These are phyloP conservation scores for Neocallimastix lanati DNA, from an alignment of 192 early-diverging fungal genomes.

Conservation along the genomic window DNA sequence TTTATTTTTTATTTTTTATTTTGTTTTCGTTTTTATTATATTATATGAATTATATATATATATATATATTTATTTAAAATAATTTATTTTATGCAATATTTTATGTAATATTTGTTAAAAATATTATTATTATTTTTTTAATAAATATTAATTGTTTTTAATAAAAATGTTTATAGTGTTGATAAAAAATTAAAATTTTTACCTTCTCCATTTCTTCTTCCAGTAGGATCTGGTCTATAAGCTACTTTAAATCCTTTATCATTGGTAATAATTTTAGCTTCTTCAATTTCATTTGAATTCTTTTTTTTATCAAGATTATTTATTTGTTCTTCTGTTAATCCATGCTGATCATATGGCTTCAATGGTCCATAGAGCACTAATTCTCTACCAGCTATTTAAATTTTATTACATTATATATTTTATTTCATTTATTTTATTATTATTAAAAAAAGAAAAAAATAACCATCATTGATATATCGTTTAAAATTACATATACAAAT, in stretches of 20 bases:
- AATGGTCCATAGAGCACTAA: slow-evolving; percentile 24
- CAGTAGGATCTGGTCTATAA: slow-evolving; percentile 31
- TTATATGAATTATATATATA: too few relatives aligned
- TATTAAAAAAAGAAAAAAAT: too few relatives aligned
- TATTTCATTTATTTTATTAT: background rate
- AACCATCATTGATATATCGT: too few relatives aligned
- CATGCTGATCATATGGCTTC: slow-evolving; percentile 30
- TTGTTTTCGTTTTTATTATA: too few relatives aligned
- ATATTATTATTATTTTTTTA: too few relatives aligned
- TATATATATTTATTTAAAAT: too few relatives aligned
- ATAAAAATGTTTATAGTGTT: too few relatives aligned
- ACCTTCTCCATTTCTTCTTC: slow-evolving; percentile 30
- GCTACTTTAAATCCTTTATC: slow-evolving; percentile 17
- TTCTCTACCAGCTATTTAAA: slow-evolving; percentile 21
- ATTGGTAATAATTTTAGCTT: slow-evolving; percentile 6
- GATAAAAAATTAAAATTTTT: background rate
- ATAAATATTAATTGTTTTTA: too few relatives aligned
- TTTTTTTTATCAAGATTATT: slow-evolving; percentile 16
- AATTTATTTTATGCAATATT: too few relatives aligned
- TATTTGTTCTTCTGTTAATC: slow-evolving; percentile 33
- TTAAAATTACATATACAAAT: too few relatives aligned
- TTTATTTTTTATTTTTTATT: too few relatives aligned
- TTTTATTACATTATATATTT: slow-evolving; percentile 1
- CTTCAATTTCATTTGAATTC: background rate
- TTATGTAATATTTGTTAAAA: too few relatives aligned